Base-by-base conservation (phyloP, 106 monocot species). In the Narthecium ossifragum region DNA sequence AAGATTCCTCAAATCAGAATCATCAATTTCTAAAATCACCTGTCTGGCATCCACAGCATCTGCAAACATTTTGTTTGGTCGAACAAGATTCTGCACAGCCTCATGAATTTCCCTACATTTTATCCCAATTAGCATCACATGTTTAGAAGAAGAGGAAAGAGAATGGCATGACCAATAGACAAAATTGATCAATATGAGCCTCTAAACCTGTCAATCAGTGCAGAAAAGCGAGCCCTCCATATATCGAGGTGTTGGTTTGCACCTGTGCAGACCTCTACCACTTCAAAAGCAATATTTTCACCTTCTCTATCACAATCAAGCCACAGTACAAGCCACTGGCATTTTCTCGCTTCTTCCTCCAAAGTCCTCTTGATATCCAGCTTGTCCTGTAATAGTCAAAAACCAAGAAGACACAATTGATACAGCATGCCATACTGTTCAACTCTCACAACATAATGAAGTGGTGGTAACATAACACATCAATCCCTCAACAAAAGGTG, bases 301-400 rank as follows among this genome's bases (percentile, higher is more conserved):
- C 98, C 98, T 73, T 98, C 98, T 67, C 91, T 76, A 60, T 98
- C 98, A 77, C 98, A 91, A 50, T 98, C 98, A 34, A 98, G 81
- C 98, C 98, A 98, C 64, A 98, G 52, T 25, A 91, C 78, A 56
- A 98, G 87, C 98, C 98, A 91, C 6, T 91, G 86, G 57, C 98
- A 91, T 26, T 61, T 91, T 68, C 91, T 85, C 25, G 98, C 69
- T 75, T 98, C 98, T 26, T 90, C 87, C 61, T 98, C 98, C 71
- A 98, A 63, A 36, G 90, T 91, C 59, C 43, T 87, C 62, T 84
- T 90, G 14, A 98, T 84, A 51, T 84, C 91, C 64, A 84, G 61
- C 61, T 98, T 98, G 64, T 98, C 98, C 91, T 94, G 70, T 68
- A 74, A 15, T 31, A 31, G 49, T 9, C 26, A 64, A 46, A 54